Evolutionary conservation across 441 rosid genomes (phyloP).

Genomic region (Viola pubescens): DNA sequence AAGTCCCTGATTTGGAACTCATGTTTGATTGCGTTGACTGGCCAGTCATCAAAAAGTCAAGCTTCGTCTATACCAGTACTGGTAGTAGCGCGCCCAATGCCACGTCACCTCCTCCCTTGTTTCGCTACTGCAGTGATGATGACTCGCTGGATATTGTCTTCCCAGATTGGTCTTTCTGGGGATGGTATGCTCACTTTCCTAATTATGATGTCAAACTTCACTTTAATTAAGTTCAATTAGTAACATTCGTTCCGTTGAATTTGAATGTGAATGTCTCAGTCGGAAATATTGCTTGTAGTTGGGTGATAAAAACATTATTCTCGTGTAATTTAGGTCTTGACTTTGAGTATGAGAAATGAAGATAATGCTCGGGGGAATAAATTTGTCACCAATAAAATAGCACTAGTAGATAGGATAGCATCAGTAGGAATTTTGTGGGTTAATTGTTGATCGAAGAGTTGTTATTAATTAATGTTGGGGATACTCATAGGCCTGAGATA

Average conservation of each 20-base stretch:
- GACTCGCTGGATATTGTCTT: slow-evolving; percentile 48
- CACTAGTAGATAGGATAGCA: too few species aligned
- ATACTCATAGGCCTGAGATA: slow-evolving; percentile 43
- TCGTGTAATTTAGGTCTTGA: too few species aligned
- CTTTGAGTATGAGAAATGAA: too few species aligned
- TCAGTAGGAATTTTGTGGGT: background rate
- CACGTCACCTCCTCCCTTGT: slow-evolving; percentile 45
- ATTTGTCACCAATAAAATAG: too few species aligned
- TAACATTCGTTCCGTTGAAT: background rate
- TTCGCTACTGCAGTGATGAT: slow-evolving; percentile 51
- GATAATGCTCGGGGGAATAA: too few species aligned
- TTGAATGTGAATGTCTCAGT: too few species aligned
- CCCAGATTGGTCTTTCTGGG: slow-evolving; percentile 82
- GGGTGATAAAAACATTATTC: too few species aligned
- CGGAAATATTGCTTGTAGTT: too few species aligned
- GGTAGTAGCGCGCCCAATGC: slow-evolving; percentile 25
- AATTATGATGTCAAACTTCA: background rate
- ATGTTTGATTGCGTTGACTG: slow-evolving; percentile 70
- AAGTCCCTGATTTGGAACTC: slow-evolving; percentile 52
- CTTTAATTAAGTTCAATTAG: background rate
- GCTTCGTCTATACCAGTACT: background rate
- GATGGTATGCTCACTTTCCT: slow-evolving; percentile 34
- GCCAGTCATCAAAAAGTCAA: slow-evolving; percentile 36
- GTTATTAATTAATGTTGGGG: background rate
- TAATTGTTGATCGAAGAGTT: background rate